Conservation (phyloP, 805 yeast genomes). For the Starmera quercuum region DNA sequence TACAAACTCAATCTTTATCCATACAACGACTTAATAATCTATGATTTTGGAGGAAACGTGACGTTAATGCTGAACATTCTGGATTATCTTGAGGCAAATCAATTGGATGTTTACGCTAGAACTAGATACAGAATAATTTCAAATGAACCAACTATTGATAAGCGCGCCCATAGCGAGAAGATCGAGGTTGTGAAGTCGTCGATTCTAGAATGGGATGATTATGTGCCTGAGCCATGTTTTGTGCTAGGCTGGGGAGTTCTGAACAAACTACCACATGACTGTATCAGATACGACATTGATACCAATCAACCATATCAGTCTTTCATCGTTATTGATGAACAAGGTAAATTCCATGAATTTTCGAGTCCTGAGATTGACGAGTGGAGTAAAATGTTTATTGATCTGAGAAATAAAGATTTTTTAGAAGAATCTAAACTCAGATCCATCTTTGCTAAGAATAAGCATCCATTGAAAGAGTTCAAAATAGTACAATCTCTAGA, state of each 20-base stretch:
- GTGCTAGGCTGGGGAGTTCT: constrained; percentile 77
- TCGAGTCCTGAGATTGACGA: constrained; percentile 55
- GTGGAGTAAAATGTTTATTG: constrained; percentile 47
- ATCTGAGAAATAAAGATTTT: constrained; percentile 23
- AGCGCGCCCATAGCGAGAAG: constrained; percentile 42
- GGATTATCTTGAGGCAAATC: constrained; percentile 49
- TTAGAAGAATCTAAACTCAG: constrained; percentile 4
- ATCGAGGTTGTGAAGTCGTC: constrained; percentile 67
- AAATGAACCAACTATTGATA: constrained; percentile 6
- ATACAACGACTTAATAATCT: constrained; percentile 62
- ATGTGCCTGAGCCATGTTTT: constrained; percentile 59
- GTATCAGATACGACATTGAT: constrained; percentile 62
- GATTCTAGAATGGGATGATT: constrained; percentile 63
- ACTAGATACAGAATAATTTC: constrained; percentile 41
- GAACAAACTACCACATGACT: constrained; percentile 80
- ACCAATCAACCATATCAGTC: constrained; percentile 72
- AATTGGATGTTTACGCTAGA: constrained; percentile 66
- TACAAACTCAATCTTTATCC: constrained; percentile 64
- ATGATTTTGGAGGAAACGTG: constrained; percentile 89
- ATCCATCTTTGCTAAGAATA: constrained; percentile 22
- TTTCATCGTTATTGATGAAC: constrained; percentile 61
- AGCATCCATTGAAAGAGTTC: constrained; percentile 58
- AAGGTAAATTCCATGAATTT: constrained; percentile 71
- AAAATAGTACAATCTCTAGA: constrained; percentile 29
- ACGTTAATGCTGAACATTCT: constrained; percentile 73